Conservation (phyloP, 2,329 filamentous ascomycete genomes). For the Aureobasidium sp. region DNA sequence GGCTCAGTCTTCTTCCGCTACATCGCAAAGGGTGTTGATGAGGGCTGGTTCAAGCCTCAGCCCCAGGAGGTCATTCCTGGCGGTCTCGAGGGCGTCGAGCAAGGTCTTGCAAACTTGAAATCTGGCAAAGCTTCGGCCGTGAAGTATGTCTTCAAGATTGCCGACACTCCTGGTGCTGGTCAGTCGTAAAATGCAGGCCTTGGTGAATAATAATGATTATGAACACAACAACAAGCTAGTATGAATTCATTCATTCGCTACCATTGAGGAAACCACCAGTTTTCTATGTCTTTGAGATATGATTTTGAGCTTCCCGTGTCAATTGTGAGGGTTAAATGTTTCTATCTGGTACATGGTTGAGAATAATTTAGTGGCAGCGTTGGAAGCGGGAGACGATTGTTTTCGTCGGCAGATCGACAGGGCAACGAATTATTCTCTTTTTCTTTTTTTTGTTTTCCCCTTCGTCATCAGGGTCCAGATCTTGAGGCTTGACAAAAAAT, state of each 20-base stretch:
- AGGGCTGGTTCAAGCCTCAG: constrained; percentile 32
- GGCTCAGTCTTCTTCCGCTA: constrained; percentile 29
- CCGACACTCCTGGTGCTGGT: constrained; percentile 22
- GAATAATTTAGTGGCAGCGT: not conserved
- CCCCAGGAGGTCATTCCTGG: constrained; percentile 28
- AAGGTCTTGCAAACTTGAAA: constrained; percentile 24
- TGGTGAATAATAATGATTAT: not conserved
- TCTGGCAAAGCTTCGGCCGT: constrained; percentile 27
- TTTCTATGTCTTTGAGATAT: no score
- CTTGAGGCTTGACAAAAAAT: not conserved
- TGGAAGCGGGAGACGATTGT: not conserved
- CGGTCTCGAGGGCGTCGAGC: constrained; percentile 24
- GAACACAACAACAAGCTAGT: not conserved
- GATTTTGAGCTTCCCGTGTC: no score
- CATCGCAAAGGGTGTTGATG: constrained; percentile 27
- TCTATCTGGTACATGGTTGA: no score
- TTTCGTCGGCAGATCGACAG: not conserved
- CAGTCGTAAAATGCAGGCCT: not conserved
- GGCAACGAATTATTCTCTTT: not conserved
- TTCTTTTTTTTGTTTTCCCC: not conserved
- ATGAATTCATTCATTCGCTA: not conserved
- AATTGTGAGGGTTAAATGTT: no score
- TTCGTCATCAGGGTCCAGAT: constrained; percentile 1
- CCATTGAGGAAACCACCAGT: no score
- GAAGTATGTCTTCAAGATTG: constrained; percentile 28